Evolutionary conservation across 140 eudicot genomes (phyloP).

Genomic region (Cichorium intybus): DNA sequence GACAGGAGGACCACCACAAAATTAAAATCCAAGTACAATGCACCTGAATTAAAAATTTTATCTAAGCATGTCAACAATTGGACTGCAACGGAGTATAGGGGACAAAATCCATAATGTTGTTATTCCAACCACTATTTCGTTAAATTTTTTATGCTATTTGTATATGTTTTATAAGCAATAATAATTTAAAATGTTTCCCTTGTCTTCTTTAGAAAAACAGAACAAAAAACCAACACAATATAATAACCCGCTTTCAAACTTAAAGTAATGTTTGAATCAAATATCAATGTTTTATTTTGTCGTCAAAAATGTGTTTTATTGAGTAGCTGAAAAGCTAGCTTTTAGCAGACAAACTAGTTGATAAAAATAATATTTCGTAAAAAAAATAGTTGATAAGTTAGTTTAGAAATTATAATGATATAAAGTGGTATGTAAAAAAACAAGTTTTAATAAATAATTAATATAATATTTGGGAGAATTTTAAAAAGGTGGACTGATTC

Average conservation of each 20-base stretch:
- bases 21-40: constrained; percentile 35
- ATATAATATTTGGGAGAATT: too few relatives aligned
- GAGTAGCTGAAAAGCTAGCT: too few relatives aligned
- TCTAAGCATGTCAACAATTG: constrained; percentile 16
- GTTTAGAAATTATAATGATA: too few relatives aligned
- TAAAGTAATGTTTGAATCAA: background rate
- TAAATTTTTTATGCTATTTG: background rate
- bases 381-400: too few relatives aligned
- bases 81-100: constrained; percentile 20
- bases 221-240: background rate
- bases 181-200: background rate
- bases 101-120: constrained; percentile 35
- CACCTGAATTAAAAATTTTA: constrained; percentile 25
- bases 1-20: constrained; percentile 29
- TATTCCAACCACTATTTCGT: constrained; percentile 28
- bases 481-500: too few relatives aligned
- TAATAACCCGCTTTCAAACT: background rate
- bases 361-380: too few relatives aligned
- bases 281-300: background rate
- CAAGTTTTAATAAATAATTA: too few relatives aligned
- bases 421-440: too few relatives aligned
- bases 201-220: background rate
- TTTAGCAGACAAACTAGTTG: too few relatives aligned
- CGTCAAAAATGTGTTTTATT: too few relatives aligned
- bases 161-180: background rate